Percentiles rank a stretch among this genome's conserved stretches.
phyloP scores from a whole-genome alignment of 192 early-diverging fungal species.

The Powellomyces hirtus region DNA sequence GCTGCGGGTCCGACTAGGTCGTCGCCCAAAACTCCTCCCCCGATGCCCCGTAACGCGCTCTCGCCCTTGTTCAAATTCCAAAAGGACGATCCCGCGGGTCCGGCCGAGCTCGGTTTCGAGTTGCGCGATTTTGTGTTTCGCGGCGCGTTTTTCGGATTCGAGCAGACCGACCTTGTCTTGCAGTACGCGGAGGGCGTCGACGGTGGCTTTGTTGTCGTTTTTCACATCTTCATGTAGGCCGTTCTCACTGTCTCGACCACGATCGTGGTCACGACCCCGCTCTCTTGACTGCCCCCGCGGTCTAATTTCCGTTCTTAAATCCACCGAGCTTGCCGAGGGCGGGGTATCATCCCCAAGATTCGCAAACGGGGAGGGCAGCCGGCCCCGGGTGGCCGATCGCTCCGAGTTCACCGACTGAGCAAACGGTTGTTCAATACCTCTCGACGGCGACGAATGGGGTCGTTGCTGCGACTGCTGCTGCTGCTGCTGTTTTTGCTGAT shows the following conservation, averaged over 20 bases:
- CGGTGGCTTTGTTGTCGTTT: background rate
- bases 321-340: conserved; percentile 3
- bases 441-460: no score
- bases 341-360: background rate
- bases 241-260: no score
- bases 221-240: background rate
- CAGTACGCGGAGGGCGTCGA: conserved; percentile 47
- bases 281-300: background rate
- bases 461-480: no score
- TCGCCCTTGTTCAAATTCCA: conserved; percentile 3
- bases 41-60: background rate
- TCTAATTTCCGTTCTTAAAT: background rate
- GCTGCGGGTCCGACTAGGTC: background rate
- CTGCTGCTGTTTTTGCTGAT: no score
- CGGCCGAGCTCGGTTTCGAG: conserved; percentile 37
- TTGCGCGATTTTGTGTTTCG: conserved; percentile 34
- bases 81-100: background rate
- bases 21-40: background rate
- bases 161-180: conserved; percentile 45
- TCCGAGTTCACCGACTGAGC: no score
- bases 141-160: conserved; percentile 43
- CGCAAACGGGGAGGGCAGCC: background rate
- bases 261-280: background rate
- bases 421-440: no score
- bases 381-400: background rate